Percentiles rank a stretch among this genome's conserved stretches.
Conservation (phyloP, 2,329 filamentous ascomycete genomes). For the Cladosporium phlei region DNA sequence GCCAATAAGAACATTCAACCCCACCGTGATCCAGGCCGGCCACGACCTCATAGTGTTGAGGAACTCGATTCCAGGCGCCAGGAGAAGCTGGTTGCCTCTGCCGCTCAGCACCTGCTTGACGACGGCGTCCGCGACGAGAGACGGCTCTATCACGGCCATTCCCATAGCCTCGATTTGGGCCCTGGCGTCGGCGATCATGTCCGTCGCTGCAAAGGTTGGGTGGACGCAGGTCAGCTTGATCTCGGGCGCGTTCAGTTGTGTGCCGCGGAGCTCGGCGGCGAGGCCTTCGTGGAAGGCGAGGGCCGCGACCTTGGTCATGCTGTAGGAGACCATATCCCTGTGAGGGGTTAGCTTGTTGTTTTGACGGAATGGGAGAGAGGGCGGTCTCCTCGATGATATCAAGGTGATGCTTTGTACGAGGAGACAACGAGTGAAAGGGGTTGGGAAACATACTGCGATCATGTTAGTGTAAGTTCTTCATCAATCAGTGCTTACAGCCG, state of each 20-base stretch:
- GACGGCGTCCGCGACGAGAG: slow-evolving; percentile 39
- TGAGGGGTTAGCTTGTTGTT: neutral
- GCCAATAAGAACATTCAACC: too few relatives aligned
- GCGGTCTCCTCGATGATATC: too few relatives aligned
- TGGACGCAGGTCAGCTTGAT: slow-evolving; percentile 42
- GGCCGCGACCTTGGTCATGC: slow-evolving; percentile 48
- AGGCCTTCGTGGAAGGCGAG: slow-evolving; percentile 51
- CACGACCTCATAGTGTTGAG: slow-evolving; percentile 15
- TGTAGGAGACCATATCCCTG: slow-evolving; percentile 43
- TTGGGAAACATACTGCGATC: neutral
- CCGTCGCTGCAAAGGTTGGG: slow-evolving; percentile 40
- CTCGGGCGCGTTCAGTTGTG: slow-evolving; percentile 37
- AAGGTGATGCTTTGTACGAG: neutral
- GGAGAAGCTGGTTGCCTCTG: slow-evolving; percentile 38
- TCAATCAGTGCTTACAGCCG: neutral
- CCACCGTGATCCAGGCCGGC: slow-evolving; percentile 18
- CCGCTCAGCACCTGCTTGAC: slow-evolving; percentile 40
- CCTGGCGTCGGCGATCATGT: slow-evolving; percentile 34
- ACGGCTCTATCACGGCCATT: slow-evolving; percentile 34
- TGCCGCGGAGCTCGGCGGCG: slow-evolving; percentile 38
- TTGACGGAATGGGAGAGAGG: neutral
- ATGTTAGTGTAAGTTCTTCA: neutral
- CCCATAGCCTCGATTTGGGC: slow-evolving; percentile 30
- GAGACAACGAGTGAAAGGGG: neutral
- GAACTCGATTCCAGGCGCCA: slow-evolving; percentile 26